phyloP scores from a whole-genome alignment of 176 grass and related monocot species.

The Zizania latifolia region DNA sequence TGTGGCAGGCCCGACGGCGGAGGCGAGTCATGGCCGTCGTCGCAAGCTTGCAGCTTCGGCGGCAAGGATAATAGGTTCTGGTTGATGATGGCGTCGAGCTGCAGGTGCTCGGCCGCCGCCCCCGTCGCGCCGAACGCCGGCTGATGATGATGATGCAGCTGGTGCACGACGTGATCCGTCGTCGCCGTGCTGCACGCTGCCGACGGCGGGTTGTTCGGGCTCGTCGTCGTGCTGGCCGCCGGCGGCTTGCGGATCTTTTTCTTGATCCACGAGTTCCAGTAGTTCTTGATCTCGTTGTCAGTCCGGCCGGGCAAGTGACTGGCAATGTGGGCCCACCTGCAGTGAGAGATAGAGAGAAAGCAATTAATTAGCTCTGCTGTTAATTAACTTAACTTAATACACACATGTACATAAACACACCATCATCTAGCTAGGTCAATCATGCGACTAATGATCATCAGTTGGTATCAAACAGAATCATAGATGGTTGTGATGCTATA shows the following conservation, averaged over 20 bases:
- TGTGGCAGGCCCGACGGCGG: conserved; percentile 24
- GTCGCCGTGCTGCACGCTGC: conserved; percentile 44
- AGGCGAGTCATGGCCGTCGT: too few relatives aligned
- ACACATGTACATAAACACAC: neutral
- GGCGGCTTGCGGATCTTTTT: conserved; percentile 77
- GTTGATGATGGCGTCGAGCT: conserved; percentile 54
- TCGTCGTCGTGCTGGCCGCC: conserved; percentile 1
- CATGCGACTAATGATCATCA: neutral
- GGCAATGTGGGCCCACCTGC: conserved; percentile 98
- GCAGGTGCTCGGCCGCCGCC: conserved; percentile 30
- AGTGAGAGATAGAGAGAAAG: neutral
- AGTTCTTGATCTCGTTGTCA: conserved; percentile 99
- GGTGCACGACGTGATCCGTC: conserved; percentile 21
- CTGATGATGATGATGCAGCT: neutral
- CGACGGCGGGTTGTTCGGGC: conserved; percentile 20
- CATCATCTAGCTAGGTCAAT: neutral
- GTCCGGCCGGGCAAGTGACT: conserved; percentile 93
- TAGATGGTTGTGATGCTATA: neutral
- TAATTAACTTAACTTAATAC: neutral
- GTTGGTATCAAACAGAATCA: too few relatives aligned
- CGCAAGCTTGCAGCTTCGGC: neutral
- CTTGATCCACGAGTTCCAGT: conserved; percentile 99
- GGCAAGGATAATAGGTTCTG: conserved; percentile 47
- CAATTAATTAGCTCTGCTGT: neutral
- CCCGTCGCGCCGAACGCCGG: conserved; percentile 24